Conservation (phyloP, 2,329 filamentous ascomycete genomes). For the Aspergillus sclerotialis region DNA sequence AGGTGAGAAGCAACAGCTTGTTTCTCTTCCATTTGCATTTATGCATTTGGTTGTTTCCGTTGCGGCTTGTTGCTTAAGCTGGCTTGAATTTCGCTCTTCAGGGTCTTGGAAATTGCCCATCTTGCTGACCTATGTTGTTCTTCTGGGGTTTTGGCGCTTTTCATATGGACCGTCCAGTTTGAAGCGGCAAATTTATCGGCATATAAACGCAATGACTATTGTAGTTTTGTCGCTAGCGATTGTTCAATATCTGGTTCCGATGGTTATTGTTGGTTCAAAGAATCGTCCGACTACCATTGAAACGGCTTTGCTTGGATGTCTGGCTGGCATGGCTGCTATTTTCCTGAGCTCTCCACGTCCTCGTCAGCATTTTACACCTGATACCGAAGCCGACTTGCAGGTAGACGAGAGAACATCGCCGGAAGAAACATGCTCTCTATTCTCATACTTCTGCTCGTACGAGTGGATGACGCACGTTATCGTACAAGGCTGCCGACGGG, state of each 20-base stretch:
- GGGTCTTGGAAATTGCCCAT: conserved; percentile 14
- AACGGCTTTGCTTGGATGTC: conserved; percentile 9
- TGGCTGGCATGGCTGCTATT: conserved; percentile 11
- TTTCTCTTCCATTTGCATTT: conserved; percentile 10
- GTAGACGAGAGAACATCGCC: conserved; percentile 11
- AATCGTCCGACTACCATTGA: conserved; percentile 11
- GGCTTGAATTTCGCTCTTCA: conserved; percentile 5
- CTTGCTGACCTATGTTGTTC: conserved; percentile 17
- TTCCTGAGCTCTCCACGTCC: conserved; percentile 14
- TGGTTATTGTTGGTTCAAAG: conserved; percentile 17
- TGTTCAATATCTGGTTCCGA: conserved; percentile 15
- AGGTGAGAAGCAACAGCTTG: background rate
- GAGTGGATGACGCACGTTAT: conserved; percentile 28
- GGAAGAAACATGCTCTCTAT: conserved; percentile 26
- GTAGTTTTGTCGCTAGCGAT: conserved; percentile 13
- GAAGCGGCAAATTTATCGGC: conserved; percentile 12
- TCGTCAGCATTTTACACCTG: conserved; percentile 7
- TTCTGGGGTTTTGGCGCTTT: conserved; percentile 14
- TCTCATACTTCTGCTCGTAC: conserved; percentile 28
- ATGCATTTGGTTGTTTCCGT: conserved; percentile 9
- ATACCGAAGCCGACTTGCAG: conserved; percentile 11
- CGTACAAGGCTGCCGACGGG: conserved; percentile 18
- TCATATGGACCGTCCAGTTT: conserved; percentile 7
- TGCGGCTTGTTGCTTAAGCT: conserved; percentile 12
- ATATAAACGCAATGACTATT: conserved; percentile 17